Base-by-base conservation (phyloP, 805 yeast genomes). In the Saccharomycopsis schoenii region DNA sequence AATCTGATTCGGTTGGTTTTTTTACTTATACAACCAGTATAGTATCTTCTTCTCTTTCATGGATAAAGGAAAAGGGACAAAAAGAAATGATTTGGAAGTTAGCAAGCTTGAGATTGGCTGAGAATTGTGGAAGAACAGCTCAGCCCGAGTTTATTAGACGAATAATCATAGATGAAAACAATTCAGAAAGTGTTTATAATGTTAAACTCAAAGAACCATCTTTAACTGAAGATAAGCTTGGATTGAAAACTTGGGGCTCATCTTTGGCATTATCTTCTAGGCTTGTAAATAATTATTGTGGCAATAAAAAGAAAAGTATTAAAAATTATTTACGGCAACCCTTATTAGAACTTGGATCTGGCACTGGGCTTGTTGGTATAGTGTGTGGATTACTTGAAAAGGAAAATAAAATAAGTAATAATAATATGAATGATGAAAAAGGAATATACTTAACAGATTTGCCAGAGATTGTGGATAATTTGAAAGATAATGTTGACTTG, bases 171-270 rank as follows among this genome's bases (percentile, higher is more conserved):
- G 73, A 75, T 0, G 41, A 62, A 63, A 34, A 42, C 60, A 21
- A 50, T 42, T 56, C 52, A 11, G 39, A 34, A 37, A 56, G 39
- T 14, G 17, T 29, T n/a, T 54, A 55, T n/a, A 40, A 55, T 24
- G 73, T 81, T 2, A 64, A 64, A 25, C 71, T 93, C 36, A 77
- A 78, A 61, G 99, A 93, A 68, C 98, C 98, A 0, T 83, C 96
- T 0, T 74, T 93, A 63, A 89, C 97, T 0, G 81, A 83, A 43
- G 99, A 94, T 71, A 88, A 86, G 64, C 74, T 94, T 24, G 99
- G 99, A 0, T 77, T 90, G 70, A 90, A 93, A 64, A 93, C 99
- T 0, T 93, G 99, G 99, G 99, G 98, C 0, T 88, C 97, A 0
- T 83, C 97, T 0, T 73, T 88, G 29, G 78, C 89, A 5, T 73